Conservation (phyloP, 345 rosid species). For the Schrenkiella parvula region DNA sequence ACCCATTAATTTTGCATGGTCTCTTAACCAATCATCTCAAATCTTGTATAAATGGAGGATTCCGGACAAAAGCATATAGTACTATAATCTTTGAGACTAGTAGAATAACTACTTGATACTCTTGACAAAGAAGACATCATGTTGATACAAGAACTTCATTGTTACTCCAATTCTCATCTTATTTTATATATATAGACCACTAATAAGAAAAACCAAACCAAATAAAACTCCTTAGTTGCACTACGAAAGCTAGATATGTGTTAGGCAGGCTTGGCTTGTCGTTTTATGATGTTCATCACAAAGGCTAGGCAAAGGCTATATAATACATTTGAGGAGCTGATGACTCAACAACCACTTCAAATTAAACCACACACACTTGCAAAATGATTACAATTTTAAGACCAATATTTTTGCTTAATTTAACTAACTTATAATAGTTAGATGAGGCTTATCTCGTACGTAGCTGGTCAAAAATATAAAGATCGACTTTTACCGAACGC, state of each 20-base stretch:
- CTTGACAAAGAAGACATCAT: no score
- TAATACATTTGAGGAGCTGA: constrained; percentile 21
- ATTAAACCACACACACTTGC: constrained; percentile 15
- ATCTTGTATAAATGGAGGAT: background rate
- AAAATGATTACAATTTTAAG: background rate
- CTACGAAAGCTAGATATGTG: constrained; percentile 28
- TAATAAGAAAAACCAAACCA: constrained; percentile 1
- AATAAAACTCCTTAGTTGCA: constrained; percentile 13
- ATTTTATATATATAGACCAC: background rate
- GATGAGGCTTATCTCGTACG: no score
- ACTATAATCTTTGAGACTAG: background rate
- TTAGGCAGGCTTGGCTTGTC: constrained; percentile 29
- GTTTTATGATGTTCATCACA: constrained; percentile 25
- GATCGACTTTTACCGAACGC: background rate
- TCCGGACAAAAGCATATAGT: background rate
- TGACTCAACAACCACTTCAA: constrained; percentile 46
- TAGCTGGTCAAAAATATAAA: background rate
- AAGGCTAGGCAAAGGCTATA: constrained; percentile 30
- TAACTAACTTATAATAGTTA: background rate
- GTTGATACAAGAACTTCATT: background rate
- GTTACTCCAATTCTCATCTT: background rate
- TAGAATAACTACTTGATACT: no score
- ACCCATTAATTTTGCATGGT: background rate
- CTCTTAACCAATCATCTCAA: background rate
- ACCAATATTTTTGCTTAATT: background rate